Evolutionary conservation across 2,329 filamentous ascomycete genomes (phyloP).

Genomic region (Colletotrichum salicis): DNA sequence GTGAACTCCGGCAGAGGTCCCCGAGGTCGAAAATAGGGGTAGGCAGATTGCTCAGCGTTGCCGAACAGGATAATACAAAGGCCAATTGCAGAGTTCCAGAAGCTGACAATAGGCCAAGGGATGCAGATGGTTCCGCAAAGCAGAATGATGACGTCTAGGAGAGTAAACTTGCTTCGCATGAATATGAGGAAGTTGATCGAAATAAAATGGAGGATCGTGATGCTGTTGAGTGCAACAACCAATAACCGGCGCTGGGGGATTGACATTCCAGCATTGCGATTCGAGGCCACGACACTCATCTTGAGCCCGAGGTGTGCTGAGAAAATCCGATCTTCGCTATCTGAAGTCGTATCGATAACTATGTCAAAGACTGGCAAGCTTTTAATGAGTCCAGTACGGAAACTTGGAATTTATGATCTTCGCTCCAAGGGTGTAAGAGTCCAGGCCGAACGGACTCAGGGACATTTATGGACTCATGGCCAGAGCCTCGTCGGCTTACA

Average conservation of each 20-base stretch:
- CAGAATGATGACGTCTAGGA: not conserved
- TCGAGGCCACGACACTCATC: no score
- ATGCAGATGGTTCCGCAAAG: not conserved
- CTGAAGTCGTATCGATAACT: no score
- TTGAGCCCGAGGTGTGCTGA: no score
- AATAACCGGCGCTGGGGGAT: not conserved
- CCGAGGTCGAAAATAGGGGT: not conserved
- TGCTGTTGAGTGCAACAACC: not conserved
- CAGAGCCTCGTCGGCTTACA: no score
- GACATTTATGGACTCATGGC: no score
- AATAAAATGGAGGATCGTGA: not conserved
- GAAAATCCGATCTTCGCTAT: no score
- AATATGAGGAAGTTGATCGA: not conserved
- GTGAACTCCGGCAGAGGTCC: not conserved
- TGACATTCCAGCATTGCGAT: slow-evolving; percentile 60
- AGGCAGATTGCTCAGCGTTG: not conserved
- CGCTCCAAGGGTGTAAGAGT: no score
- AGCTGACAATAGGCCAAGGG: not conserved
- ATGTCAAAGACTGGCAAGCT: no score
- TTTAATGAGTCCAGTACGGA: no score
- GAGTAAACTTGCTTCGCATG: not conserved
- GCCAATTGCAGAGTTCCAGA: not conserved
- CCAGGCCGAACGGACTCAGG: no score
- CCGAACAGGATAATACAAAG: not conserved
- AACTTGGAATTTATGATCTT: no score